Percentiles rank a stretch among this genome's conserved stretches.
phyloP scores from a whole-genome alignment of 176 grass and related monocot genomes.

The Oryza australiensis region DNA sequence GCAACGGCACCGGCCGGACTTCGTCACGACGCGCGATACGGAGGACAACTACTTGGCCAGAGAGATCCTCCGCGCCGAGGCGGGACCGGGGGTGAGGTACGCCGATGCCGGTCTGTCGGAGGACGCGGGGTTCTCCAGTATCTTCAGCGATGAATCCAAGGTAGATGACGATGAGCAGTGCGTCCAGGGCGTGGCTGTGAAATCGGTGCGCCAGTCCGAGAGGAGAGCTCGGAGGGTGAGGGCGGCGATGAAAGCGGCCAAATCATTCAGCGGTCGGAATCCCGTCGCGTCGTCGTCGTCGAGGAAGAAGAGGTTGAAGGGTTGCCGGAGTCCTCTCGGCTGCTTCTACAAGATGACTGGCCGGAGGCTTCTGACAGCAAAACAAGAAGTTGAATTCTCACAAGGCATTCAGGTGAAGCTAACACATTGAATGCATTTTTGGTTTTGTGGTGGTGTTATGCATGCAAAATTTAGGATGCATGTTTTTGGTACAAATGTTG shows the following conservation, averaged over 20 bases:
- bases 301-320: constrained; percentile 57
- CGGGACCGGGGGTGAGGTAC: constrained; percentile 19
- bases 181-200: constrained; percentile 46
- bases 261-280: constrained; percentile 30
- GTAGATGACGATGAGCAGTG: constrained; percentile 15
- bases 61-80: constrained; percentile 35
- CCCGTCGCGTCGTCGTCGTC: constrained; percentile 28
- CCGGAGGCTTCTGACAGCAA: constrained; percentile 59
- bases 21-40: background rate
- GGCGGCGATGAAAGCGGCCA: constrained; percentile 50
- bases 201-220: constrained; percentile 62
- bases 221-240: constrained; percentile 70
- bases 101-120: constrained; percentile 13
- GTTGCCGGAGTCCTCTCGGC: constrained; percentile 55
- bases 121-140: constrained; percentile 36
- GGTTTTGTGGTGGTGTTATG: background rate
- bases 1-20: background rate
- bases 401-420: constrained; percentile 73
- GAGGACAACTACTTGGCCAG: constrained; percentile 24
- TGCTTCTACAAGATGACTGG: constrained; percentile 55
- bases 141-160: constrained; percentile 47
- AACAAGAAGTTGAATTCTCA: constrained; percentile 75
- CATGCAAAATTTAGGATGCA: background rate
- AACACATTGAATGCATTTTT: background rate
- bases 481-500: background rate